phyloP scores from a whole-genome alignment of 768 basidiomycete species.

The Leucosporidium scottii region DNA sequence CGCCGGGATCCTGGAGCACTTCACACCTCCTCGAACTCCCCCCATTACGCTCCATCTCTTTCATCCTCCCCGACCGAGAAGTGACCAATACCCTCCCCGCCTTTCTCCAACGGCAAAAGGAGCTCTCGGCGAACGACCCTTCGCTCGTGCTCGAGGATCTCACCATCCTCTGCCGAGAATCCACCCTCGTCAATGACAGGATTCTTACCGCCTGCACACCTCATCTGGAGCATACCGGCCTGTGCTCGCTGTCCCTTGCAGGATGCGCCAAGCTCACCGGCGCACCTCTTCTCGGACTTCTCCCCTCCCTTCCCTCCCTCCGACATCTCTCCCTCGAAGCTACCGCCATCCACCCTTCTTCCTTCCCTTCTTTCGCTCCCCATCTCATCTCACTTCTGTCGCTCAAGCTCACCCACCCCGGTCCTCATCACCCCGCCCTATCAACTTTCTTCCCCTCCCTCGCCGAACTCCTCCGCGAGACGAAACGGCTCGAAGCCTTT shows the following conservation, averaged over 20 bases:
- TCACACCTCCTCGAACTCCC: conserved; percentile 18
- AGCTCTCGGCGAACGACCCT: not conserved
- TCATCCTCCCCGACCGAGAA: conserved; percentile 29
- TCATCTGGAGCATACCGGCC: not conserved
- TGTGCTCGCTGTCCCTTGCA: conserved; percentile 20
- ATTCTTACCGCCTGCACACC: conserved; percentile 3
- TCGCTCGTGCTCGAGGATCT: conserved; percentile 16
- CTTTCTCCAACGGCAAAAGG: conserved; percentile 9
- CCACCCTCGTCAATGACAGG: conserved; percentile 17
- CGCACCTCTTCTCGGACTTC: not conserved
- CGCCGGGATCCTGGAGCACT: conserved; percentile 21
- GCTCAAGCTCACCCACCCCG: conserved; percentile 29
- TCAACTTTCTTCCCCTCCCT: conserved; percentile 23
- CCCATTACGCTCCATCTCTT: conserved; percentile 13
- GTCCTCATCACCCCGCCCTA: conserved; percentile 13
- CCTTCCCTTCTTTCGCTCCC: conserved; percentile 12
- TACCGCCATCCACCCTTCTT: conserved; percentile 12
- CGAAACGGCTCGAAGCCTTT: conserved; percentile 5
- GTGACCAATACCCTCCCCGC: conserved; percentile 17
- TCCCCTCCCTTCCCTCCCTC: conserved; percentile 12
- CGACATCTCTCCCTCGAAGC: conserved; percentile 30
- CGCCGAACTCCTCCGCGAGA: conserved; percentile 7
- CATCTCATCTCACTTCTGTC: conserved; percentile 12
- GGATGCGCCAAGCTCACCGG: conserved; percentile 25
- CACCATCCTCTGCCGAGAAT: conserved; percentile 27